Evolutionary conservation across 352 stramenopile genomes (phyloP), one percentile per base, ranked within the genome.

Genomic region (Globisporangium emineosum): DNA sequence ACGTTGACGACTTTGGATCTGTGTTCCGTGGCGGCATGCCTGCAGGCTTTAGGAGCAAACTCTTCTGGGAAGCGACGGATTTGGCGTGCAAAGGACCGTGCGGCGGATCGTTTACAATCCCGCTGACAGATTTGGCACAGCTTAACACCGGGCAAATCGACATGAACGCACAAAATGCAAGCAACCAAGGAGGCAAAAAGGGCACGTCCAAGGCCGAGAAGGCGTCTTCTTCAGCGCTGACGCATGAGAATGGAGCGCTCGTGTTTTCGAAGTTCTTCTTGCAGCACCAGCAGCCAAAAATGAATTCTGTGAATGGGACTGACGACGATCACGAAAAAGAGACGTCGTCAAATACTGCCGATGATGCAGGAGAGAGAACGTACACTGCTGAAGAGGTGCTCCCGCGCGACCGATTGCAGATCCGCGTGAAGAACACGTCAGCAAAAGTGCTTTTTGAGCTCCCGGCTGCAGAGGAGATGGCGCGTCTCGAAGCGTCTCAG

Each of bases 391-490:
- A 35, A 10, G 33, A 51, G 2, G 21, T 21, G 23, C 53, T 86
- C 6, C 71, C 69, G 3, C 67, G 49, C 40, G 73, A 90, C 67
- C 79, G 81, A 3, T 51, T 91, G 13, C 77, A 81, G 21, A 71
- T 93, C 12, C 73, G 77, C 33, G 73, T 93, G 50, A 81, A 83
- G 51, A 87, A 91, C 55, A 78, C 78, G 5, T 77, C 81, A 0
- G 75, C 79, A 2, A 71, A 77, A 15, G 75, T 93, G 13, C 57
- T 93, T 2, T 83, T 93, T n/a, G 80, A 93, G 65, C 62, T 89
- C 8, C 83, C 81, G 7, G 66, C 62, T 19, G 19, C 51, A 19
- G 51, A 57, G 1, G 73, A 88, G 49, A 21, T 79, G 35, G 77
- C 71, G 1, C 51, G 55, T 29, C 53, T 88, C 43, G 64, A 78